Percentiles rank a stretch among this genome's conserved stretches.
These are phyloP conservation scores for Akanthomyces muscarius DNA, from an alignment of 2,329 filamentous ascomycete species.

Conservation along the genomic window DNA sequence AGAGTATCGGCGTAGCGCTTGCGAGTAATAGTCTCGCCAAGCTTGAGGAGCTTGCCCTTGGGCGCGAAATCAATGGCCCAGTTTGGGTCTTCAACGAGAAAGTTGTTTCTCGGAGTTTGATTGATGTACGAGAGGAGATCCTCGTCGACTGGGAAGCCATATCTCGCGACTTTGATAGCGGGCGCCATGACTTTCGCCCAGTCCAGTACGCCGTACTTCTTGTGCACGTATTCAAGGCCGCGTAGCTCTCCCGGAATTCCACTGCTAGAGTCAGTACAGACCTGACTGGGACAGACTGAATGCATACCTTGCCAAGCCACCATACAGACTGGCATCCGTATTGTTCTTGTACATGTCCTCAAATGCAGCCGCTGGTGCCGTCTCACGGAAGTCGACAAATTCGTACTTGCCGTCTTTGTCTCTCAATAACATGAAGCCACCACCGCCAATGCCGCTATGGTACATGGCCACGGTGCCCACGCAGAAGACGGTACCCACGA, in stretches of 20 bases:
- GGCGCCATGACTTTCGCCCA: constrained; percentile 68
- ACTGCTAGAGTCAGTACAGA: constrained; percentile 27
- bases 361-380: constrained; percentile 71
- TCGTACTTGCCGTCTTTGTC: constrained; percentile 64
- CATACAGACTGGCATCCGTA: constrained; percentile 57
- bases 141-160: constrained; percentile 66
- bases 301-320: constrained; percentile 68
- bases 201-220: constrained; percentile 57
- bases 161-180: constrained; percentile 65
- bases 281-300: background rate
- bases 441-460: constrained; percentile 69
- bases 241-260: constrained; percentile 68
- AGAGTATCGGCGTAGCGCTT: constrained; percentile 71
- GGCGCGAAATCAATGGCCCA: constrained; percentile 87
- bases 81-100: constrained; percentile 64
- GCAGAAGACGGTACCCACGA: constrained; percentile 62
- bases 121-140: constrained; percentile 71
- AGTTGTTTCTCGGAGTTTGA: constrained; percentile 47
- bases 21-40: constrained; percentile 72
- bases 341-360: constrained; percentile 79
- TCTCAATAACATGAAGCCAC: constrained; percentile 74
- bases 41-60: constrained; percentile 58
- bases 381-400: constrained; percentile 81
- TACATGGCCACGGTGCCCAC: constrained; percentile 63
- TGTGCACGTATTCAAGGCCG: constrained; percentile 70